Base-by-base conservation (phyloP, 805 yeast genomes). In the Candida xiaguanensis region DNA sequence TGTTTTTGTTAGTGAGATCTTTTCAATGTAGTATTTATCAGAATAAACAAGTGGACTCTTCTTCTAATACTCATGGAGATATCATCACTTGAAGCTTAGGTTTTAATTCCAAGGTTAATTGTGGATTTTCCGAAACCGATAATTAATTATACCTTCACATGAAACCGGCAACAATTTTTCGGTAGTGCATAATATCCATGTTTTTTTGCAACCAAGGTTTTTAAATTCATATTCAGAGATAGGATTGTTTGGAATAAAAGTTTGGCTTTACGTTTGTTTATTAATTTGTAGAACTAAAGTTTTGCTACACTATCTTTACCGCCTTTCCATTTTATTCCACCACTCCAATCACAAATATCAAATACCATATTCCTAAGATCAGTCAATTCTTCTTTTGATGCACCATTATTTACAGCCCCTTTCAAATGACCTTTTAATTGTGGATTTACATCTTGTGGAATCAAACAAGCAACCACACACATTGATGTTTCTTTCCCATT, bases 371-470 rank as follows among this genome's bases (percentile, higher is more conserved):
- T 65, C 36, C 95, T 69, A 8, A 78, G 74, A 2, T 77, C 78
- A 36, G 69, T 66, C 22, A 88, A 66, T 42, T 83, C 84, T 37
- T 80, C 85, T 20, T 57, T 52, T 8, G 84, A 68, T 7, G 85
- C 83, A 0, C 96, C 96, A 20, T 79, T 75, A 52, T 87, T 88
- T 36, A 80, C 45, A 0, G 96, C 96, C 0, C 97, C 97, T 56
- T 74, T 77, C 44, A 90, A 69, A 56, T 90, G 97, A 0, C 97
- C 97, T 60, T 87, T 85, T 48, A 90, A 69, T 52, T 90, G 96
- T 0, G 96, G 95, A 49, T 85, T 87, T 8, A 90, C 96, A 58
- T 90, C 95, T 55, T 87, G 96, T 1, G 97, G 96, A 8, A 90
- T 80, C 48, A 90, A 70, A 44, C 91, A 74, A 0, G 95, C 81